A percentile compares a stretch with the other conserved stretches of the same genome.
phyloP scores from a whole-genome alignment of 352 stramenopile species.

The Globisporangium iwayamae region DNA sequence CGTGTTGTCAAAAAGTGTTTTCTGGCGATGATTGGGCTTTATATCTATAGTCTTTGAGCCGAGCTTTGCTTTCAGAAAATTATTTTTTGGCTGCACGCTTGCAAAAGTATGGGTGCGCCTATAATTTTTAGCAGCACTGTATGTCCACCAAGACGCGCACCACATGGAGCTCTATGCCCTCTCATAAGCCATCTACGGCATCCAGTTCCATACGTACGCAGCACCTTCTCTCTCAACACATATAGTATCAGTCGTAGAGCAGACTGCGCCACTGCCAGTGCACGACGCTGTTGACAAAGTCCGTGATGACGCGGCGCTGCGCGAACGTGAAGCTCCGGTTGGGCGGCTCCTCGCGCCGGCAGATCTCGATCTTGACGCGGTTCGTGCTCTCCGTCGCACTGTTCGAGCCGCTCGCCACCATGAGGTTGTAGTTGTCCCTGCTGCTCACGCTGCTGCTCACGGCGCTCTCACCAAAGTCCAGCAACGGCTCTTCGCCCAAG shows the following conservation, averaged over 20 bases:
- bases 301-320: slow-evolving; percentile 75
- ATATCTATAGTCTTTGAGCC: no score
- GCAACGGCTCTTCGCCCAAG: slow-evolving; percentile 19
- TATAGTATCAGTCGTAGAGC: slow-evolving; percentile 68
- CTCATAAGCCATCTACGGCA: background rate
- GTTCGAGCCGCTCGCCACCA: slow-evolving; percentile 7
- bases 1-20: no score
- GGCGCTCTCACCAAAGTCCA: slow-evolving; percentile 13
- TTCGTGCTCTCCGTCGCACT: background rate
- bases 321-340: slow-evolving; percentile 79
- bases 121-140: no score
- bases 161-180: no score
- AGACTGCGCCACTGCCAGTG: slow-evolving; percentile 87
- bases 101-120: no score
- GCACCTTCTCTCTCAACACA: background rate
- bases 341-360: slow-evolving; percentile 71
- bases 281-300: slow-evolving; percentile 87
- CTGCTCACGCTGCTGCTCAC: slow-evolving; percentile 21
- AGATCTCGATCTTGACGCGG: slow-evolving; percentile 68
- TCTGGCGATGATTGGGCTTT: no score
- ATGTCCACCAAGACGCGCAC: background rate
- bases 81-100: no score
- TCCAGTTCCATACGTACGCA: background rate
- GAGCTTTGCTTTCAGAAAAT: no score
- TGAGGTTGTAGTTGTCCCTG: slow-evolving; percentile 6